phyloP scores from a whole-genome alignment of 2,329 filamentous ascomycete species.

The Hirsutella rhossiliensis region DNA sequence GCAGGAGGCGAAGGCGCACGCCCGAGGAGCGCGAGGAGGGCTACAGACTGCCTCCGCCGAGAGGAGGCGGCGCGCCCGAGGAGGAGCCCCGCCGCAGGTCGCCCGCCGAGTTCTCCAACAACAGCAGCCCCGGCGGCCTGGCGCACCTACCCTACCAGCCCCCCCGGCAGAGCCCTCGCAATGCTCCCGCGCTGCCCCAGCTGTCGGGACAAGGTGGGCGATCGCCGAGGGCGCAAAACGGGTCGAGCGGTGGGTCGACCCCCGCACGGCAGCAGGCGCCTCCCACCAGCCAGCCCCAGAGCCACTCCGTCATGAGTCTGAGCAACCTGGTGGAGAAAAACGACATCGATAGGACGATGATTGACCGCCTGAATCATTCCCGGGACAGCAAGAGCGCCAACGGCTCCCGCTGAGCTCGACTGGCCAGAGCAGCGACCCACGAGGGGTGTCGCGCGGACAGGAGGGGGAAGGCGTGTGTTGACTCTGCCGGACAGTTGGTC shows the following conservation, averaged over 20 bases:
- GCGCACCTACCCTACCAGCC: slow-evolving; percentile 25
- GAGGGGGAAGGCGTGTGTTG: too few relatives aligned
- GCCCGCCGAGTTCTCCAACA: slow-evolving; percentile 35
- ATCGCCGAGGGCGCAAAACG: slow-evolving; percentile 23
- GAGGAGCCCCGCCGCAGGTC: slow-evolving; percentile 39
- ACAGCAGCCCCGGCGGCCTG: slow-evolving; percentile 32
- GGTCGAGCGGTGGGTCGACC: slow-evolving; percentile 24
- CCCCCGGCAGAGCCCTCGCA: slow-evolving; percentile 23
- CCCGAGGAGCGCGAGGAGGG: slow-evolving; percentile 27
- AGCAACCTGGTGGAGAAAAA: slow-evolving; percentile 38
- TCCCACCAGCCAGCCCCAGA: slow-evolving; percentile 10
- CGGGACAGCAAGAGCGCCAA: slow-evolving; percentile 7
- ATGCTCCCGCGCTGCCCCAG: slow-evolving; percentile 24
- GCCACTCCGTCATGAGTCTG: slow-evolving; percentile 36
- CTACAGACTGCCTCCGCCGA: slow-evolving; percentile 33
- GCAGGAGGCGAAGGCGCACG: slow-evolving; percentile 23
- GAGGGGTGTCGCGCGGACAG: too few relatives aligned
- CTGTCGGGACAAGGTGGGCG: slow-evolving; percentile 17
- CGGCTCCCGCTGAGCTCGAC: slow-evolving; percentile 3
- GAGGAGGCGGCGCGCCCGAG: slow-evolving; percentile 25
- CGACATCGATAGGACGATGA: slow-evolving; percentile 44
- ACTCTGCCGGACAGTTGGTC: too few relatives aligned
- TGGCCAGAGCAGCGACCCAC: too few relatives aligned
- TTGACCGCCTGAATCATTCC: slow-evolving; percentile 35
- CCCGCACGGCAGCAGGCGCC: slow-evolving; percentile 14